A percentile compares a stretch with the other conserved stretches of the same genome.
phyloP scores from a whole-genome alignment of 352 stramenopile species.

The Pythium folliculosum region DNA sequence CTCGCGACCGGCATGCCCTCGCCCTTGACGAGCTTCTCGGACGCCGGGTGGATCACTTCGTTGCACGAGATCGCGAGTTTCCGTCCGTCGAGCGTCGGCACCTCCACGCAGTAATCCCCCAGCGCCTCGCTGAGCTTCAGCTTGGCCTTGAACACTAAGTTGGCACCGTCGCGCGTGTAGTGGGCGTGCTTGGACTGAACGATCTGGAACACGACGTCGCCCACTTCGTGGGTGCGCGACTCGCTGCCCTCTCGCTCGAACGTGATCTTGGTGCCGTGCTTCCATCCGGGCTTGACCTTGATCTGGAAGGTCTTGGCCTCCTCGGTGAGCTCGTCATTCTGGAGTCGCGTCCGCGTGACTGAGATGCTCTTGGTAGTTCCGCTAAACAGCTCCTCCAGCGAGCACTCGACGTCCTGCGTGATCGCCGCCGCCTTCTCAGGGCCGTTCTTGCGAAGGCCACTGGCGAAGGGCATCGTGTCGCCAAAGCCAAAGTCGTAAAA shows the following conservation, averaged over 20 bases:
- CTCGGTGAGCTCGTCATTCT: constrained; percentile 74
- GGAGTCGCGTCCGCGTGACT: constrained; percentile 79
- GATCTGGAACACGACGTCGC: constrained; percentile 95
- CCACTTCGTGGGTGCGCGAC: constrained; percentile 90
- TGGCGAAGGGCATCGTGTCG: constrained; percentile 83
- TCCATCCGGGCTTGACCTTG: constrained; percentile 94
- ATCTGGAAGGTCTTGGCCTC: constrained; percentile 87
- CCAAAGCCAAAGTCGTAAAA: constrained; percentile 92
- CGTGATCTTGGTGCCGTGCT: constrained; percentile 93
- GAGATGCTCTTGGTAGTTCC: constrained; percentile 87
- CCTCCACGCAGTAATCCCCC: constrained; percentile 91
- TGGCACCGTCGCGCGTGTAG: constrained; percentile 91
- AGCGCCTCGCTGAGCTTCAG: constrained; percentile 96
- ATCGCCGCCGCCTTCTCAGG: constrained; percentile 80
- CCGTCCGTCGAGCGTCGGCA: constrained; percentile 96
- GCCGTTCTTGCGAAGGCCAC: constrained; percentile 71
- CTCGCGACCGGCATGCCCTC: constrained; percentile 95
- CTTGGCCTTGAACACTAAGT: constrained; percentile 93
- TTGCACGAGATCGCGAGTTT: constrained; percentile 93
- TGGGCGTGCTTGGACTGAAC: constrained; percentile 75
- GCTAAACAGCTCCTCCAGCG: constrained; percentile 92
- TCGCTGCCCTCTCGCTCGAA: constrained; percentile 94
- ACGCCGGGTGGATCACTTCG: constrained; percentile 89
- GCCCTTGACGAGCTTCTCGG: constrained; percentile 90
- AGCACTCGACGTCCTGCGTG: constrained; percentile 66